A percentile compares a stretch with the other conserved stretches of the same genome.
Conservation (phyloP, 352 stramenopile species). For the Aphanomyces stellatus region DNA sequence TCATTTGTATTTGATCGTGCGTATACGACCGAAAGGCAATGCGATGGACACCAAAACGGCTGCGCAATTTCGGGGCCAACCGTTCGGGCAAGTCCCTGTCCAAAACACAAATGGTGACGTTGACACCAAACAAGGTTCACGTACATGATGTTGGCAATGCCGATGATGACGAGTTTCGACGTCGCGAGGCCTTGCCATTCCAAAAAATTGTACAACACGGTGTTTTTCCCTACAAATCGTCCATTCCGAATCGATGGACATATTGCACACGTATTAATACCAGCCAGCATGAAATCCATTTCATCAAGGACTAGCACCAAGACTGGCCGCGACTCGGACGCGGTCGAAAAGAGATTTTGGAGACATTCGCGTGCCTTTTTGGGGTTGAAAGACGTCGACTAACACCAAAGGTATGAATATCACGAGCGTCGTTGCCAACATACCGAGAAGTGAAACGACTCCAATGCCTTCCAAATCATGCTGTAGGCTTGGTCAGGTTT, state of each 20-base stretch:
- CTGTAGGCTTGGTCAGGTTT: slow-evolving; percentile 56
- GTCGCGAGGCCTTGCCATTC: slow-evolving; percentile 52
- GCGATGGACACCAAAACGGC: slow-evolving; percentile 47
- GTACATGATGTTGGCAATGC: slow-evolving; percentile 71
- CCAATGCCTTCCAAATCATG: slow-evolving; percentile 49
- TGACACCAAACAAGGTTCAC: neutral
- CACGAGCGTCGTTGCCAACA: neutral
- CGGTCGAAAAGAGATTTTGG: slow-evolving; percentile 36
- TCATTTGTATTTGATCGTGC: slow-evolving; percentile 45
- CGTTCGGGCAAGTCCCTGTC: slow-evolving; percentile 49
- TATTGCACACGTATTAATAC: neutral
- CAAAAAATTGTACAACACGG: slow-evolving; percentile 71
- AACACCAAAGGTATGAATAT: neutral
- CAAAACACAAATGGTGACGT: neutral
- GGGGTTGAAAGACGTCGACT: slow-evolving; percentile 13
- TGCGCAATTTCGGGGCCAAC: slow-evolving; percentile 57
- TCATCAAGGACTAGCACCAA: slow-evolving; percentile 59
- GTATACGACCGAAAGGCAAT: slow-evolving; percentile 68
- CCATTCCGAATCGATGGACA: neutral
- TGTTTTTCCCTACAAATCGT: slow-evolving; percentile 37
- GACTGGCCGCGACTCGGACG: slow-evolving; percentile 31
- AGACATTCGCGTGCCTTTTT: slow-evolving; percentile 16
- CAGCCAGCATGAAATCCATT: slow-evolving; percentile 66
- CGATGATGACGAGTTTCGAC: slow-evolving; percentile 58
- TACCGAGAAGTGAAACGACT: slow-evolving; percentile 19